phyloP scores from a whole-genome alignment of 164 flowering plant genomes.

The Buxus sempervirens region DNA sequence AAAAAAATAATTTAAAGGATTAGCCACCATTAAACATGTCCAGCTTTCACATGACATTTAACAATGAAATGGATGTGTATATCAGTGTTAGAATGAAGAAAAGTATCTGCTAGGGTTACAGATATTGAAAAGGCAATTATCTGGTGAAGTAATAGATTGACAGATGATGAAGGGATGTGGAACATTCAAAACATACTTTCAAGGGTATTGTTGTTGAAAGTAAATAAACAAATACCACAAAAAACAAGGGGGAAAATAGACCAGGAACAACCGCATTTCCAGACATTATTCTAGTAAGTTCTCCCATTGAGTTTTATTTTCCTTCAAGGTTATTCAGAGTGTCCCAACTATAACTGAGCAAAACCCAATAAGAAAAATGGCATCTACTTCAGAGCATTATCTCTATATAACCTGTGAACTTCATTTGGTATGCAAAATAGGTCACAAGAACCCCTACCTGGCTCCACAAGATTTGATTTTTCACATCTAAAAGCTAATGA shows the following conservation, averaged over 20 bases:
- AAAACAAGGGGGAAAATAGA: neutral
- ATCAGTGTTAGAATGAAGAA: neutral
- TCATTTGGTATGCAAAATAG: neutral
- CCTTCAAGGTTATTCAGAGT: neutral
- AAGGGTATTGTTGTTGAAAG: neutral
- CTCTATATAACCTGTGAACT: neutral
- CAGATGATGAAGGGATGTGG: too few species aligned
- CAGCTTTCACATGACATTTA: neutral
- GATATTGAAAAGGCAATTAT: neutral
- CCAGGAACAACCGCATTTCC: neutral
- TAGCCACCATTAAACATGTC: neutral
- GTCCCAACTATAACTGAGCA: too few species aligned
- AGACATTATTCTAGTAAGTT: neutral
- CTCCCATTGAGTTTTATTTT: neutral
- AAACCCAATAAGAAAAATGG: neutral
- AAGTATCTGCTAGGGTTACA: neutral
- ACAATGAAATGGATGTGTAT: neutral
- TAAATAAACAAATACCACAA: too few species aligned
- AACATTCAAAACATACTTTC: neutral
- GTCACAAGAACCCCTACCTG: neutral
- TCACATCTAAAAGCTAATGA: too few species aligned
- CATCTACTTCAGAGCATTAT: neutral
- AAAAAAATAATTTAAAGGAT: too few species aligned
- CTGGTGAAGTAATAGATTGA: too few species aligned
- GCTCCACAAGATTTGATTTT: too few species aligned